Base-by-base conservation (phyloP, 2,329 filamentous ascomycete species). In the Verticillium dahliae region DNA sequence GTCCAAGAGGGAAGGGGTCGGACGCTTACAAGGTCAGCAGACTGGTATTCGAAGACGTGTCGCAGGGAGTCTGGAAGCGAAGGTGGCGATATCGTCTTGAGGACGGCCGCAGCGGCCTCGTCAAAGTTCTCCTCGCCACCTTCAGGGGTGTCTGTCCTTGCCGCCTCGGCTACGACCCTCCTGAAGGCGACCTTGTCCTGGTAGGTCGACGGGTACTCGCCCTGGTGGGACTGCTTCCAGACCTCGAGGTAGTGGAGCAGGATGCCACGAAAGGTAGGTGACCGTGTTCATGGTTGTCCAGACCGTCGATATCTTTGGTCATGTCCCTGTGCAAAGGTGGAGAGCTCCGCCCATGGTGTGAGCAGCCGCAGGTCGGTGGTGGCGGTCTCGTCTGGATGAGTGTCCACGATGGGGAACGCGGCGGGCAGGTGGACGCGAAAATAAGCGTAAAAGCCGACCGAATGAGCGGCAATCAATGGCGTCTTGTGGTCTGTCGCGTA, bases 41-140 rank as follows among this genome's bases (percentile, higher is more conserved):
- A 73, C 15, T 84, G 74, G 69, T 93, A 88, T 41, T 88, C 83
- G 70, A 99, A 94, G 9, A 98, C 87, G 65, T 94, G 87, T 65
- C 84, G 86, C 50, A 96, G 82, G 2, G 87, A 84, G 55, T 85
- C 85, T 50, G 89, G 87, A 22, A 96, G 74, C 33, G 83, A 84
- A 56, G 89, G 86, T 18, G 81, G 78, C 54, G 89, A 87, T 37
- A 99, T 80, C n/a, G 90, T 90, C 74, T 96, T 96, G 69, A 98
- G 81, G 1, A 98, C 92, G 5, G 93, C 92, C 14, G 86, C 87
- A 56, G 88, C 87, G 4, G 95, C 96, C 75, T 99, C 95, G 63
- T 97, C 92, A 70, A 92, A 99, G 74, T 99, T 99, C 77, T 99
- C 95, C 72, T 99, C 95, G 61, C 90, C 91, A 56, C 92, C 93